Evolutionary conservation across 768 basidiomycete genomes (phyloP).

Genomic region (Hericium rajendrae): DNA sequence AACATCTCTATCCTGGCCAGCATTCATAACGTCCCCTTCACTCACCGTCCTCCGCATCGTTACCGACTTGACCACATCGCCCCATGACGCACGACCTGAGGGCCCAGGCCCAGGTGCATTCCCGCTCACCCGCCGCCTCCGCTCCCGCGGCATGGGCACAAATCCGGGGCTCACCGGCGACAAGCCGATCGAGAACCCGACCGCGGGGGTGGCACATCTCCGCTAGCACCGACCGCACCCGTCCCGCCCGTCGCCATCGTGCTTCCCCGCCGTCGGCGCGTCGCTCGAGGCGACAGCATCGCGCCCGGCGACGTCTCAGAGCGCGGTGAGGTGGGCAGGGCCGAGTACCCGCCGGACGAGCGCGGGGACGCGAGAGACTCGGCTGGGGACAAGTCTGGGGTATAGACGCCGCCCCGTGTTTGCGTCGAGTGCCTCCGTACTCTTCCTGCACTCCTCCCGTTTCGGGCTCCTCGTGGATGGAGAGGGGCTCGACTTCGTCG

Average conservation of each 20-base stretch:
- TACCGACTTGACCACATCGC: slow-evolving; percentile 3
- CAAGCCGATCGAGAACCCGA: slow-evolving; percentile 66
- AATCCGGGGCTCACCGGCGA: slow-evolving; percentile 76
- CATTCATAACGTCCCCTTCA: neutral
- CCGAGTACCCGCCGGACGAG: neutral
- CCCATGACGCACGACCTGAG: slow-evolving; percentile 3
- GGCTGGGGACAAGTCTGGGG: neutral
- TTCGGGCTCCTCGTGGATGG: neutral
- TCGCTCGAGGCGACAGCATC: neutral
- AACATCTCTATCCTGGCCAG: neutral
- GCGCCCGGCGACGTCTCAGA: slow-evolving; percentile 6
- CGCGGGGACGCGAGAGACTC: neutral
- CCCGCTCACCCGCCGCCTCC: slow-evolving; percentile 36
- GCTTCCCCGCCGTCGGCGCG: slow-evolving; percentile 9
- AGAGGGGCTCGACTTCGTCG: neutral
- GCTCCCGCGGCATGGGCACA: slow-evolving; percentile 46
- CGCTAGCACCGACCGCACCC: neutral
- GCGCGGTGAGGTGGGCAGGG: neutral
- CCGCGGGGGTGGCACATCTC: slow-evolving; percentile 13
- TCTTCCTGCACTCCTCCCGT: neutral
- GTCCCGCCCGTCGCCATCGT: slow-evolving; percentile 3
- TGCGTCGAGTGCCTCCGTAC: neutral
- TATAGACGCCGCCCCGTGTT: neutral
- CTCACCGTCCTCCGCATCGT: slow-evolving; percentile 6
- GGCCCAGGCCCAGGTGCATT: slow-evolving; percentile 6